A percentile compares a stretch with the other conserved stretches of the same genome.
Evolutionary conservation across 164 flowering plant genomes (phyloP).

Genomic region (Chloranthus sessilifolius): DNA sequence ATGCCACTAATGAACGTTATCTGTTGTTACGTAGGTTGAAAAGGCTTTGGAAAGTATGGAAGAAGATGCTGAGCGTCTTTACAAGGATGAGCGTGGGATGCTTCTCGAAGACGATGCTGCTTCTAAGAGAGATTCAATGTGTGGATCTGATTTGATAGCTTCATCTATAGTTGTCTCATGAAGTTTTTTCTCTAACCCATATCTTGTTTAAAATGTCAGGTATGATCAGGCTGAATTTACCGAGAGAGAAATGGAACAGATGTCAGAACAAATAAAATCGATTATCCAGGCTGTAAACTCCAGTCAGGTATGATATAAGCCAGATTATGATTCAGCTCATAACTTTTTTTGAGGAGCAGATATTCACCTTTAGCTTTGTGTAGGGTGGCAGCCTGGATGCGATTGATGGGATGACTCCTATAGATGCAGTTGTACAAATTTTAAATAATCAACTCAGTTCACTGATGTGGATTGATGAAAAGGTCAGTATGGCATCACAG

Average conservation of each 20-base stretch:
- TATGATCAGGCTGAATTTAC: slow-evolving; percentile 87
- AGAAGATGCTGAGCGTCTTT: slow-evolving; percentile 89
- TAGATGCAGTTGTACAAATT: slow-evolving; percentile 78
- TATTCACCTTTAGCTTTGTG: slow-evolving; percentile 6
- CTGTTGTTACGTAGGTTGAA: slow-evolving; percentile 61
- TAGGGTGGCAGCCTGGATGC: slow-evolving; percentile 87
- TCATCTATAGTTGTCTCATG: neutral
- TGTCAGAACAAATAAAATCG: slow-evolving; percentile 87
- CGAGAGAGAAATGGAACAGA: slow-evolving; percentile 89
- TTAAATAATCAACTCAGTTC: slow-evolving; percentile 92
- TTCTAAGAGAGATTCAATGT: slow-evolving; percentile 95
- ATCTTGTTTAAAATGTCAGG: slow-evolving; percentile 41
- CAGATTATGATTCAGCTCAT: neutral
- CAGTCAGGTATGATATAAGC: slow-evolving; percentile 45
- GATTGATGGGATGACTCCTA: slow-evolving; percentile 68
- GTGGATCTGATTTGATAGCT: neutral
- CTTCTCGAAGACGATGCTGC: slow-evolving; percentile 95
- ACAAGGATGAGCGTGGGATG: slow-evolving; percentile 81
- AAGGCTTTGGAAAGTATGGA: slow-evolving; percentile 91
- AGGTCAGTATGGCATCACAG: slow-evolving; percentile 62
- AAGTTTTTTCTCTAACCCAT: neutral
- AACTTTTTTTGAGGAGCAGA: neutral
- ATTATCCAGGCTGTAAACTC: slow-evolving; percentile 80
- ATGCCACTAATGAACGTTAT: no score
- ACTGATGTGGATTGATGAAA: slow-evolving; percentile 96